phyloP scores from a whole-genome alignment of 768 basidiomycete genomes.

The Boletus sp. region DNA sequence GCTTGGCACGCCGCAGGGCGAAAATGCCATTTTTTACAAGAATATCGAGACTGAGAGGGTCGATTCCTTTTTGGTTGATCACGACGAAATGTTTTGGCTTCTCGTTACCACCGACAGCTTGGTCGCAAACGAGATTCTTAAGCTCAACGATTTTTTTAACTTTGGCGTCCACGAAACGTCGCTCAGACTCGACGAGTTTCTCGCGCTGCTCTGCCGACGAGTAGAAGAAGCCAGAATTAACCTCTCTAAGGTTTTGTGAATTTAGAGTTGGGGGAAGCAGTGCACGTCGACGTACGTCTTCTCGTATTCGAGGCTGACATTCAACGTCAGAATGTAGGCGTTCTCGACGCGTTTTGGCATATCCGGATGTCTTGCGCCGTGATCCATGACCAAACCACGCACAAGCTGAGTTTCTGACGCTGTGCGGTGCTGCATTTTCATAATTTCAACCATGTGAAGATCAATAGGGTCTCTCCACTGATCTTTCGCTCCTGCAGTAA shows the following conservation, averaged over 20 bases:
- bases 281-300: conserved; percentile 78
- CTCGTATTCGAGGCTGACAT: conserved; percentile 98
- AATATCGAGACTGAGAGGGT: conserved; percentile 93
- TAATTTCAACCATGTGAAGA: conserved; percentile 98
- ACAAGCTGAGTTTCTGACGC: conserved; percentile 96
- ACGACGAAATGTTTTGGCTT: conserved; percentile 87
- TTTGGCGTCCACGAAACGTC: conserved; percentile 89
- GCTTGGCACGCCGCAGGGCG: conserved; percentile 90
- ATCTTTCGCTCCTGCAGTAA: conserved; percentile 50
- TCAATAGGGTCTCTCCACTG: conserved; percentile 89
- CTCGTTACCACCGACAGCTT: conserved; percentile 77
- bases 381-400: conserved; percentile 94
- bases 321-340: conserved; percentile 90
- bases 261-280: conserved; percentile 16
- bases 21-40: conserved; percentile 96
- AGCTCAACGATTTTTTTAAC: conserved; percentile 95
- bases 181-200: conserved; percentile 96
- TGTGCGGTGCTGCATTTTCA: conserved; percentile 99
- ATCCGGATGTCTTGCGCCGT: conserved; percentile 96
- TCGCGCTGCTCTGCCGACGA: conserved; percentile 97
- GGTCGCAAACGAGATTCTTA: conserved; percentile 95
- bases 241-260: conserved; percentile 61
- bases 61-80: conserved; percentile 99
- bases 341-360: conserved; percentile 99
- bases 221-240: conserved; percentile 99